Conservation (phyloP, 768 basidiomycete species). For the Tricholoma bakamatsutake region DNA sequence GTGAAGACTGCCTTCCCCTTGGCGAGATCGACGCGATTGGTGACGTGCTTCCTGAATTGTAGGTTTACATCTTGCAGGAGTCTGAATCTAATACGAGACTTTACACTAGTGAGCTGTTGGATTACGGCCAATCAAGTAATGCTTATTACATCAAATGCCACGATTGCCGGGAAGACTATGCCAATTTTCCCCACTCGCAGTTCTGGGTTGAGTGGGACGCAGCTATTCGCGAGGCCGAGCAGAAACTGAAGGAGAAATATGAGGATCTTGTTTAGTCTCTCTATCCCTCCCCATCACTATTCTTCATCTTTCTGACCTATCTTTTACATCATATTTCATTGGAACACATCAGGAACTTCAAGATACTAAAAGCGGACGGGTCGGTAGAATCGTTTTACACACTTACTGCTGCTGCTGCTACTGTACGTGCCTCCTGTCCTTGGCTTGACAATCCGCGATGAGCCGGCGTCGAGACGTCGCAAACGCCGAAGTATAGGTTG, state of each 20-base stretch:
- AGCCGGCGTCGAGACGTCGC: too few relatives aligned
- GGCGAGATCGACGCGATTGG: conserved; percentile 48
- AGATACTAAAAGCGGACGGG: too few relatives aligned
- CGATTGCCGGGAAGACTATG: conserved; percentile 37
- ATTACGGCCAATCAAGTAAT: conserved; percentile 27
- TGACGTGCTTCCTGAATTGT: conserved; percentile 55
- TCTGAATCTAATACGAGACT: conserved; percentile 4
- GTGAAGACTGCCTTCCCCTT: conserved; percentile 53
- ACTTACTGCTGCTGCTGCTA: too few relatives aligned
- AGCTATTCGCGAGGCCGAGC: conserved; percentile 33
- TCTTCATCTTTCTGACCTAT: not conserved
- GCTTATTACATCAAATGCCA: conserved; percentile 48
- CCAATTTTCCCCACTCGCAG: conserved; percentile 22
- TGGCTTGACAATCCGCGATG: too few relatives aligned
- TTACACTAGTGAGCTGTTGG: conserved; percentile 31
- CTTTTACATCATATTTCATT: too few relatives aligned
- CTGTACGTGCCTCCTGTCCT: too few relatives aligned
- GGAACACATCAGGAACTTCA: too few relatives aligned
- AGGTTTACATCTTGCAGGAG: conserved; percentile 14
- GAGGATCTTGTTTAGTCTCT: not conserved
- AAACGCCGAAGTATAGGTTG: too few relatives aligned
- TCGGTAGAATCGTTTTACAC: too few relatives aligned
- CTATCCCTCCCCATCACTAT: not conserved
- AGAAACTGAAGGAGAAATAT: conserved; percentile 21
- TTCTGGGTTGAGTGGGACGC: conserved; percentile 38